Base-by-base conservation (phyloP, 1,139 yeast genomes). In the Suhomyces bribrorum region DNA sequence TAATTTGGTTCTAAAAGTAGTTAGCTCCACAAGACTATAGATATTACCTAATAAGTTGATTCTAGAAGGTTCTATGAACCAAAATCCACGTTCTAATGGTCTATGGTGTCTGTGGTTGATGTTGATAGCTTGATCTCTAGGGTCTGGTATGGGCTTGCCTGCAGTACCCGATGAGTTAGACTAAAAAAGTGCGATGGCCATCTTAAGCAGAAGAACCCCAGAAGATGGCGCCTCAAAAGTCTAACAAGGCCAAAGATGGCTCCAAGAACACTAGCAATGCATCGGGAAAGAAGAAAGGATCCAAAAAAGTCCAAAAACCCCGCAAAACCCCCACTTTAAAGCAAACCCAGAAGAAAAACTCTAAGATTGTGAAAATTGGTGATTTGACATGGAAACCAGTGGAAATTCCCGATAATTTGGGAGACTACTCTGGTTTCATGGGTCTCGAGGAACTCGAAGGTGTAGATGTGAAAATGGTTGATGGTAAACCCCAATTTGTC, bases 371-470 rank as follows among this genome's bases (percentile, higher is more conserved):
- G 13, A 64, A 66, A 32, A 75, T 77, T 2, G 75, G 75, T 47
- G 71, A 70, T 22, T 64, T 85, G 47, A 64, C 68, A 14, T 92
- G 98, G 98, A 85, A 84, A 50, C 62, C 81, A 5, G 95, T 88
- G 11, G 85, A 83, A 2, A 77, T 92, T 34, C 92, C 95, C 5
- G 92, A 86, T 47, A 83, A 88, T 26, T 61, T 87, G 44, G 96
- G 83, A 43, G 95, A 87, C 59, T 86, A 85, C 56, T 90, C 85
- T 52, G 97, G 97, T 0, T 83, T 89, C 50, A 87, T 81, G 61
- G 98, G 97, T 0, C 65, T 92, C 29, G 97, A 92, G 60, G 98
- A 92, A 59, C 77, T 92, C 37, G 97, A 89, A 38, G 97, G 96
- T 18, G 97, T 90, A 16, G 90, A 78, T 52, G 90, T 90, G 5